These are phyloP conservation scores for Boletus sp. DNA, from an alignment of 1,284 basidiomycete genomes.

Conservation along the genomic window DNA sequence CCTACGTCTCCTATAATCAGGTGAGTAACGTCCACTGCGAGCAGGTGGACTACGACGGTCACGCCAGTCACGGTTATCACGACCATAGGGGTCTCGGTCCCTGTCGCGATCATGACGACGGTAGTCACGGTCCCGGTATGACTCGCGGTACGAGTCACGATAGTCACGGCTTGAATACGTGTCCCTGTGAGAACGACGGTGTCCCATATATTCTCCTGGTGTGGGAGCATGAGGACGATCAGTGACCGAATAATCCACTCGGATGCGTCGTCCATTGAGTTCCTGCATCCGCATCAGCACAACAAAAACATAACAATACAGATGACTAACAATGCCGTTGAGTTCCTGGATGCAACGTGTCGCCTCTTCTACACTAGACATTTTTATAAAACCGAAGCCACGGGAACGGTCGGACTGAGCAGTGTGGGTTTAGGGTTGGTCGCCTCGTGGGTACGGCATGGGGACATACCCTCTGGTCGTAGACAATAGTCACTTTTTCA, in stretches of 20 bases:
- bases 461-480: slow-evolving; percentile 89
- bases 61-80: slow-evolving; percentile 55
- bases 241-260: slow-evolving; percentile 96
- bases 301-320: slow-evolving; percentile 1
- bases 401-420: slow-evolving; percentile 88
- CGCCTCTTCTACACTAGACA: slow-evolving; percentile 86
- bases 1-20: slow-evolving; percentile 66
- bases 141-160: slow-evolving; percentile 50
- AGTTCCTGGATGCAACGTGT: slow-evolving; percentile 83
- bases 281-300: slow-evolving; percentile 48
- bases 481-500: slow-evolving; percentile 97
- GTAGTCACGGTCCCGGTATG: slow-evolving; percentile 47
- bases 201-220: slow-evolving; percentile 97
- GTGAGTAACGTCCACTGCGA: slow-evolving; percentile 61
- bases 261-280: slow-evolving; percentile 91
- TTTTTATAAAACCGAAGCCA: slow-evolving; percentile 96
- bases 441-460: slow-evolving; percentile 18
- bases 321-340: slow-evolving; percentile 78
- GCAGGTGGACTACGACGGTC: slow-evolving; percentile 67
- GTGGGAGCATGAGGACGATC: slow-evolving; percentile 92
- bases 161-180: slow-evolving; percentile 42
- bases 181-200: slow-evolving; percentile 67
- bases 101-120: slow-evolving; percentile 49
- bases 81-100: slow-evolving; percentile 56
- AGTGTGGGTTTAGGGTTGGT: slow-evolving; percentile 18